These are phyloP conservation scores for Terfezia claveryi DNA, from an alignment of 495 filamentous ascomycete genomes.

Conservation along the genomic window DNA sequence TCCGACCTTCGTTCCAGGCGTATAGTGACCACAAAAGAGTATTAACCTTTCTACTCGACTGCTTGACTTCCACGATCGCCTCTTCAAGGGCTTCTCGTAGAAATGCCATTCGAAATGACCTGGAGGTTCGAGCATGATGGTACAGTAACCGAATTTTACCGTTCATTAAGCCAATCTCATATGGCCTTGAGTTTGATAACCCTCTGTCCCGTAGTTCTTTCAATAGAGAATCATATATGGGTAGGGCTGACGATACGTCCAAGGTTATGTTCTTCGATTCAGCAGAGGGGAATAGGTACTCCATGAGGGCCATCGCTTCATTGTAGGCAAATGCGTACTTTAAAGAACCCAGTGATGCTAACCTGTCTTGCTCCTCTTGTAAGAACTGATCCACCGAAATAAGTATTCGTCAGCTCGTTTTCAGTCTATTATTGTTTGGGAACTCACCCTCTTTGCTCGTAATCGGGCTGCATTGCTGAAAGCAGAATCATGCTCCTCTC, in stretches of 20 bases:
- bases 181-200: slow-evolving; percentile 6
- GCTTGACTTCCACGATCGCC: slow-evolving; percentile 33
- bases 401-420: slow-evolving; percentile 12
- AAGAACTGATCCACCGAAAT: slow-evolving; percentile 24
- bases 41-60: slow-evolving; percentile 34
- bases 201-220: slow-evolving; percentile 7
- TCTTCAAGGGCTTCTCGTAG: slow-evolving; percentile 37
- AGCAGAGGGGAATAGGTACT: slow-evolving; percentile 31
- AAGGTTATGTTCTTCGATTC: background rate
- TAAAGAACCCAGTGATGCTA: slow-evolving; percentile 28
- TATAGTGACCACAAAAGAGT: slow-evolving; percentile 53
- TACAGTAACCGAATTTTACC: slow-evolving; percentile 43
- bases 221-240: slow-evolving; percentile 8
- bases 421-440: slow-evolving; percentile 7
- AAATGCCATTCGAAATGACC: slow-evolving; percentile 38
- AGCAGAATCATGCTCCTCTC: background rate
- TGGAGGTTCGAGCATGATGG: slow-evolving; percentile 33
- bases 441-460: slow-evolving; percentile 30
- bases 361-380: slow-evolving; percentile 31
- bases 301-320: slow-evolving; percentile 38
- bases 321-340: slow-evolving; percentile 30
- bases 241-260: slow-evolving; percentile 4
- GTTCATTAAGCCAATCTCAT: slow-evolving; percentile 42
- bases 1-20: slow-evolving; percentile 40
- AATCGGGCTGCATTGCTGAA: slow-evolving; percentile 24